Base-by-base conservation (phyloP, 495 filamentous ascomycete species). In the Hyaloscypha bicolor region DNA sequence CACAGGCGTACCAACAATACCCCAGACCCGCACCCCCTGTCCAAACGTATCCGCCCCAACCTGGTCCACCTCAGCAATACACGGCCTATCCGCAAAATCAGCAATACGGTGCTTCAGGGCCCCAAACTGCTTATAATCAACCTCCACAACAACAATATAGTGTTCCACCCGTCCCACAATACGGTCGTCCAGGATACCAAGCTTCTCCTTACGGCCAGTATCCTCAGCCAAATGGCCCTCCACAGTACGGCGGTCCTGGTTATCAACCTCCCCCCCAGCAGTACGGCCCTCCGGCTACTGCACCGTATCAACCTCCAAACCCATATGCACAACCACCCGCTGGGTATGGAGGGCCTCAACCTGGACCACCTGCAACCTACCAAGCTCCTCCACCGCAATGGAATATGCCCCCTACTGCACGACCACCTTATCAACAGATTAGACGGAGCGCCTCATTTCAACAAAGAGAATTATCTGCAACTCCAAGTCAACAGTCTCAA, bases 21-120 rank as follows among this genome's bases (percentile, higher is more conserved):
- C 53, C 67, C 55, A 68, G 73, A 55, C 67, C 63, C 11, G 57
- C 60, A 1, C 55, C 64, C 21, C 57, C 63, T n/a, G 37, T 61
- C 30, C 66, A 67, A 62, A 5, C 63, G 30, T 69, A 69, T 51
- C 71, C 31, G 35, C 57, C 57, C 4, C 33, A 55, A 58, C 9
- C 57, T 56, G 69, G 58, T 55, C 73, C 73, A 11, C 66, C 73
- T 45, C 76, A 74, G 60, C 62, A 68, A 33, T 77, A 76, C 70
- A 53, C 72, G 57, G 72, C 72, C 52, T 76, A 74, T 52, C 72
- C 69, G 0, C 66, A 66, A 35, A 75, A 73, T 57, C 77, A 78
- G 37, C 69, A 73, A 22, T 74, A 67, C 29, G 48, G 37, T 14
- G 55, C 56, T 31, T 64, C 71, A 53, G 68, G 66, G 9, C 73